phyloP scores from a whole-genome alignment of 495 filamentous ascomycete genomes.

The Clohesyomyces aquaticus region DNA sequence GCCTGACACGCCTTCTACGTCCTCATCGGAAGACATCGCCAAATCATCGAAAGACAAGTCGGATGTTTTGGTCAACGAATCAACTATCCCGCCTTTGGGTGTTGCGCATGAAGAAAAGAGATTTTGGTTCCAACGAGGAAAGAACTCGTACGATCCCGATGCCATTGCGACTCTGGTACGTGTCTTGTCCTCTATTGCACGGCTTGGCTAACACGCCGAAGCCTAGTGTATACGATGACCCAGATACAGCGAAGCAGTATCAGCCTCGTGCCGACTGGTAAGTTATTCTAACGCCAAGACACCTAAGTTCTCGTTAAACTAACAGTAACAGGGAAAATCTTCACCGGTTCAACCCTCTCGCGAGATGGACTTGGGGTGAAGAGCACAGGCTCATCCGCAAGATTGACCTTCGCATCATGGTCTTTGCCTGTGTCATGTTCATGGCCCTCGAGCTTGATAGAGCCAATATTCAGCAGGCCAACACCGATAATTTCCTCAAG shows the following conservation, averaged over 20 bases:
- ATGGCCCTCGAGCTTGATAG: constrained; percentile 39
- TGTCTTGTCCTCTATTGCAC: too few species aligned
- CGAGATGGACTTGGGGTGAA: constrained; percentile 58
- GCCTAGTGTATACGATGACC: constrained; percentile 57
- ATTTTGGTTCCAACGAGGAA: constrained; percentile 35
- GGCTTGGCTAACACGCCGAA: too few species aligned
- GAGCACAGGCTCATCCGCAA: constrained; percentile 49
- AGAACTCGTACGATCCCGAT: constrained; percentile 52
- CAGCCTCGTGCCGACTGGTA: constrained; percentile 55
- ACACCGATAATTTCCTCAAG: constrained; percentile 37
- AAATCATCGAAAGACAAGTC: constrained; percentile 12
- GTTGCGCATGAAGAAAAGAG: constrained; percentile 25
- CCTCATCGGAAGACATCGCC: constrained; percentile 9
- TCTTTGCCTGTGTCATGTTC: constrained; percentile 38
- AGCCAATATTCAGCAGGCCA: constrained; percentile 38
- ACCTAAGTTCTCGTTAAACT: neutral
- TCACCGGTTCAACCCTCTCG: constrained; percentile 56
- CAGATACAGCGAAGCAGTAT: constrained; percentile 55
- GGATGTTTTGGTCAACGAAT: constrained; percentile 5
- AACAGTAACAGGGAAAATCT: constrained; percentile 50
- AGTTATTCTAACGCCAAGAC: neutral
- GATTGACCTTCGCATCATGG: constrained; percentile 36
- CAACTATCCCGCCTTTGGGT: constrained; percentile 24
- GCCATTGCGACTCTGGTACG: constrained; percentile 59
- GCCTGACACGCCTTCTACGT: neutral